Evolutionary conservation across 768 basidiomycete species (phyloP), one percentile per base, ranked within the genome.

Genomic region (Lentinula sp.): DNA sequence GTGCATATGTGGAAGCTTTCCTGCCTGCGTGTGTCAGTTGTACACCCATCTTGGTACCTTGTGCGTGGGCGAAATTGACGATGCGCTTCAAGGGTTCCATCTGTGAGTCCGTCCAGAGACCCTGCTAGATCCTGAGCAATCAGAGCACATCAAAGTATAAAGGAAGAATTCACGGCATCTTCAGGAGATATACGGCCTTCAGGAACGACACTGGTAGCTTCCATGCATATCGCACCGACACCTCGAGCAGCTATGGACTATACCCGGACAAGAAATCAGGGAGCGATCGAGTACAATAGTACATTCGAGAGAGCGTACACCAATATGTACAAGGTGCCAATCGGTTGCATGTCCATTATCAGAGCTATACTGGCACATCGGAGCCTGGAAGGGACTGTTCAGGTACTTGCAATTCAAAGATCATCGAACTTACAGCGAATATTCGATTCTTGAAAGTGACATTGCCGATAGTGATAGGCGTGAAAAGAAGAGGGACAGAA

Each of bases 321-420:
- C 89, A 37, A 90, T 78, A 68, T 93, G 89, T 16, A 91, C 88
- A 4, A 93, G 71, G 70, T 94, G 93, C 85, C 87, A 93, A 63
- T 92, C 88, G 1, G 91, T 91, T 3, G 85, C 84, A 66, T 89
- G 84, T 0, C 91, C 91, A 56, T 86, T 74, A 49, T 88, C 81
- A 8, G 85, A 78, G 61, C 86, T 88, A 73, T 93, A 94, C 71
- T 88, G 86, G 70, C 91, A 93, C 91, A 93, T 92, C 2, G 88
- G 89, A 10, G 88, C 75, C 86, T 86, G 63, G 8, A 51, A 48
- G 55, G 32, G 57, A 5, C 11, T 55, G 45, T 57, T 28, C 31
- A 49, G 15, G 48, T 18, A 13, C 23, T 32, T 15, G 31, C 45
- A 50, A 52, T n/a, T 2, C 34, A 10, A 34, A 31, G 9, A 54